Evolutionary conservation across 1,284 basidiomycete genomes (phyloP), one percentile per base, ranked within the genome.

Genomic region (Wolfiporia cocos): DNA sequence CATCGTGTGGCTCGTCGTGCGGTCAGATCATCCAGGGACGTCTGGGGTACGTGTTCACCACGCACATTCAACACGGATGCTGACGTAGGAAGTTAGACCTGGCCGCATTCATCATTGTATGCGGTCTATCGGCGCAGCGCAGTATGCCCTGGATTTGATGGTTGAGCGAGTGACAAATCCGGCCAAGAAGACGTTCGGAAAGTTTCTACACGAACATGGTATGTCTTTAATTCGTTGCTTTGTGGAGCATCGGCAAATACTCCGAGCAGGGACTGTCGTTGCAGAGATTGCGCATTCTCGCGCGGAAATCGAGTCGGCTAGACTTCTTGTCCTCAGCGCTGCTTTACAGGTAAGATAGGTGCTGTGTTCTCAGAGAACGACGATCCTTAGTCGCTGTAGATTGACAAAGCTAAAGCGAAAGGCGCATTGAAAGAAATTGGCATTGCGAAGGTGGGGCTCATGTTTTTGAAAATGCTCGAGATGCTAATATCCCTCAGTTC

Each of bases 41-140:
- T 55, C 82, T 99, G 41, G 95, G 94, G 87, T 88, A 59, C 47
- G 74, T 61, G 22, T 18, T 34, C 10, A 23, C 34, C n/a, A 15
- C 19, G 21, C 29, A 18, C 18, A 15, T 32, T n/a, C 5, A 19
- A 5, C 18, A 9, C 34, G 21, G 37, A 17, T 31, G 17, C 24
- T 34, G 37, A 21, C 20, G n/a, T n/a, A 7, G 36, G 15, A 11
- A 29, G 32, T 34, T 51, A 87, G 88, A 35, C 95, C 95, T 43
- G 95, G 95, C 19, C 85, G 96, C 43, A 89, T 98, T 55, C 95
- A 98, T 62, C 95, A 99, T 64, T 96, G 93, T 72, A 99, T 99
- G 95, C 83, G 95, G 35, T 90, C 91, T 17, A 89, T 99, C 48
- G 95, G 95, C 32, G 77, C 79, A 19, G 96, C 94, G 1, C 82